Evolutionary conservation across 1,284 basidiomycete species (phyloP).

Genomic region (Exobasidium rhododendri): DNA sequence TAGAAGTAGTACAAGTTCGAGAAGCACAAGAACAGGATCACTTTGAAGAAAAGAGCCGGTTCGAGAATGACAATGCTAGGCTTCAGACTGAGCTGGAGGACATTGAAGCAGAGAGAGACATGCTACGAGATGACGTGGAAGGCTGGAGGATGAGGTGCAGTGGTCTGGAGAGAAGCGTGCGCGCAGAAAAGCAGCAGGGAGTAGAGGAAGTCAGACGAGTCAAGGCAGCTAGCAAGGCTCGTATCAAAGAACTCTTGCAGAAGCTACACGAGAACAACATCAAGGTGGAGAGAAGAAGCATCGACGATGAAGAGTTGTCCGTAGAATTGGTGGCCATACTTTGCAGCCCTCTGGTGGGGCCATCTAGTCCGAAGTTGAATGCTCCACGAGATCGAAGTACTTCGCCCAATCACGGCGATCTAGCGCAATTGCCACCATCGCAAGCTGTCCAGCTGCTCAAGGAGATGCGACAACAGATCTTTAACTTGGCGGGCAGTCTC

Average conservation of each 20-base stretch:
- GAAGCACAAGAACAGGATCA: slow-evolving; percentile 8
- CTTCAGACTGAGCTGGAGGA: slow-evolving; percentile 36
- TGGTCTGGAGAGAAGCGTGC: slow-evolving; percentile 43
- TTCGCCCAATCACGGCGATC: slow-evolving; percentile 10
- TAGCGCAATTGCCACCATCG: slow-evolving; percentile 17
- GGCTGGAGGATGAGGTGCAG: slow-evolving; percentile 50
- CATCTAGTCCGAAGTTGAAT: slow-evolving; percentile 21
- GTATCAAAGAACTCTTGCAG: slow-evolving; percentile 25
- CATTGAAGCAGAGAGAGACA: slow-evolving; percentile 45
- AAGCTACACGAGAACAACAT: background rate
- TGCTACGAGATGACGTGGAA: slow-evolving; percentile 47
- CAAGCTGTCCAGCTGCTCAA: slow-evolving; percentile 48
- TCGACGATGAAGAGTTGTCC: slow-evolving; percentile 11
- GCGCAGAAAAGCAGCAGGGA: slow-evolving; percentile 31
- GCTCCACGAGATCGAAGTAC: slow-evolving; percentile 27
- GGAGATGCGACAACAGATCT: slow-evolving; percentile 54
- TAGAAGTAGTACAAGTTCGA: background rate
- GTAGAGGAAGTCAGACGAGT: slow-evolving; percentile 36
- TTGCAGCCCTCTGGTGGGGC: slow-evolving; percentile 33
- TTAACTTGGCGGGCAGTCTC: slow-evolving; percentile 48
- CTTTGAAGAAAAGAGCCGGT: slow-evolving; percentile 6
- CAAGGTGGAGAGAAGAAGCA: background rate
- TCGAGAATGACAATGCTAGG: slow-evolving; percentile 24
- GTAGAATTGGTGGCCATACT: slow-evolving; percentile 23
- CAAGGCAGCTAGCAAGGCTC: slow-evolving; percentile 25